phyloP scores from a whole-genome alignment of 805 yeast species.

The Candida golubevii region DNA sequence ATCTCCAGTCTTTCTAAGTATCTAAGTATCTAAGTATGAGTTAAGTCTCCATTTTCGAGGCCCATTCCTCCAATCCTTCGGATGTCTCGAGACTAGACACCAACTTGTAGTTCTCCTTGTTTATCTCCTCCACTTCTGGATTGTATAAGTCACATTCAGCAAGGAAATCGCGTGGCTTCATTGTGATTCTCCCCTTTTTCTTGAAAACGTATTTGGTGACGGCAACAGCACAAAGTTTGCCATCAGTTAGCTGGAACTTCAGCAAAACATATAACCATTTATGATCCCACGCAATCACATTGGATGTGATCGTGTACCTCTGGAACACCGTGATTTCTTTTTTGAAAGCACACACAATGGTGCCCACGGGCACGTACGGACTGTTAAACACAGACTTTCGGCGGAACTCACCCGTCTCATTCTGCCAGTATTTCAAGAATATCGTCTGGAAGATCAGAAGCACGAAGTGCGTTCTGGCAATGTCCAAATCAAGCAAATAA shows the following conservation, averaged over 20 bases:
- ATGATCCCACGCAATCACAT: constrained; percentile 76
- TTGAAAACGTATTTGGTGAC: constrained; percentile 81
- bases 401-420: constrained; percentile 31
- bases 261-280: constrained; percentile 79
- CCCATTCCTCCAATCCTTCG: constrained; percentile 35
- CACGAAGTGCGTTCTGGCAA: constrained; percentile 66
- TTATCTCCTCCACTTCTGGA: constrained; percentile 44
- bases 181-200: constrained; percentile 64
- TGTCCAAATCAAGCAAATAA: constrained; percentile 76
- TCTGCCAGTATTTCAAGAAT: constrained; percentile 43
- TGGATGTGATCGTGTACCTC: constrained; percentile 49
- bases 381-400: constrained; percentile 24
- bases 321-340: constrained; percentile 70
- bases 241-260: constrained; percentile 39
- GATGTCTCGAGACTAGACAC: constrained; percentile 35
- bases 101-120: constrained; percentile 34
- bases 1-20: not conserved
- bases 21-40: not conserved
- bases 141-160: constrained; percentile 52
- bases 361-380: constrained; percentile 76
- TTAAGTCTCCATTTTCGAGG: constrained; percentile 6
- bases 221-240: constrained; percentile 49
- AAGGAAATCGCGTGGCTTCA: constrained; percentile 60
- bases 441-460: constrained; percentile 52
- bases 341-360: constrained; percentile 61